Percentiles rank a stretch among this genome's conserved stretches.
Evolutionary conservation across 352 stramenopile genomes (phyloP).

Genomic region (Globisporangium carolinianum): DNA sequence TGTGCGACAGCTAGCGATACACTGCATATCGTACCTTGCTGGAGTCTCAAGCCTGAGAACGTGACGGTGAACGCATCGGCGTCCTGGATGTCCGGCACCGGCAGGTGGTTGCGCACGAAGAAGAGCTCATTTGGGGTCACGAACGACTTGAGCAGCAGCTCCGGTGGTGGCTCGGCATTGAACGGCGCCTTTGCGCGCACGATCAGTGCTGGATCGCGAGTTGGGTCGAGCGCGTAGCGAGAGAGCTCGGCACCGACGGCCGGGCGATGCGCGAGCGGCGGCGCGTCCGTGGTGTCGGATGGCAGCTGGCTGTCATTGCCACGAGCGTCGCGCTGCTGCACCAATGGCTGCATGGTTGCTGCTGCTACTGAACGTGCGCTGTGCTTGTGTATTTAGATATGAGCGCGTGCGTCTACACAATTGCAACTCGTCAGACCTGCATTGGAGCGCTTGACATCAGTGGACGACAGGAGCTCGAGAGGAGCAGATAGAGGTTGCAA

Average conservation of each 20-base stretch:
- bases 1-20: neutral
- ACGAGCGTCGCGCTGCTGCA: no score
- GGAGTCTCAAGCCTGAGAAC: conserved; percentile 51
- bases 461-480: no score
- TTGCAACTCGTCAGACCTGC: no score
- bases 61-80: conserved; percentile 53
- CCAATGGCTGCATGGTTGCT: no score
- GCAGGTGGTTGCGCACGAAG: conserved; percentile 98
- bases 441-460: no score
- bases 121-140: conserved; percentile 96
- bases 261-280: neutral
- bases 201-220: conserved; percentile 74
- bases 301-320: no score
- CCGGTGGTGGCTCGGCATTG: conserved; percentile 91
- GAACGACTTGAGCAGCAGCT: conserved; percentile 91
- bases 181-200: conserved; percentile 92
- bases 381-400: no score
- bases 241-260: neutral
- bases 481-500: no score
- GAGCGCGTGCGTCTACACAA: no score
- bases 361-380: no score
- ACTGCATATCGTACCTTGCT: conserved; percentile 17
- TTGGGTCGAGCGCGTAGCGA: conserved; percentile 59
- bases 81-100: conserved; percentile 86
- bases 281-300: neutral